Percentiles rank a stretch among this genome's conserved stretches.
Evolutionary conservation across 768 basidiomycete species (phyloP).

Genomic region (Leucosporidium scottii): DNA sequence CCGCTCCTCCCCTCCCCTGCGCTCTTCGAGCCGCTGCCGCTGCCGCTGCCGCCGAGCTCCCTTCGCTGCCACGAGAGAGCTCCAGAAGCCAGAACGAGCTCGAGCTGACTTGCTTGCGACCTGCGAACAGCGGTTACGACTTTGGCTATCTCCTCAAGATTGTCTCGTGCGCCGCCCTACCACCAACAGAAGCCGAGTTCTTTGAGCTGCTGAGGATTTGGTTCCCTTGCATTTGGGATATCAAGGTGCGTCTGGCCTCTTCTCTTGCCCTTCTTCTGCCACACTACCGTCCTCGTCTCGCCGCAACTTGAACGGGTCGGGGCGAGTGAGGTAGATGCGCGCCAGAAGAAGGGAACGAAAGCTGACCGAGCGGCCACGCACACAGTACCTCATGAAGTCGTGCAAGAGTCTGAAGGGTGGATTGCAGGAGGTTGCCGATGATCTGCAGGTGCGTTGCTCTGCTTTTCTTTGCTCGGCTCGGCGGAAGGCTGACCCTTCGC

Average conservation of each 20-base stretch:
- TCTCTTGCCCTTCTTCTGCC: neutral
- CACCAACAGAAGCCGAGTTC: slow-evolving; percentile 80
- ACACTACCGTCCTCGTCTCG: no score
- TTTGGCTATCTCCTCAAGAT: slow-evolving; percentile 98
- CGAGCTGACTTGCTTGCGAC: neutral
- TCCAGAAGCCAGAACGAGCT: neutral
- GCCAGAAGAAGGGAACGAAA: neutral
- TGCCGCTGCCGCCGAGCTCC: no score
- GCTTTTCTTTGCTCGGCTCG: neutral
- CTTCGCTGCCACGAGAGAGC: no score
- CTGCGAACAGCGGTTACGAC: slow-evolving; percentile 73
- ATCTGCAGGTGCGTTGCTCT: slow-evolving; percentile 65
- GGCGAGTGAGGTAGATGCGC: no score
- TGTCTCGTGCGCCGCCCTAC: slow-evolving; percentile 67
- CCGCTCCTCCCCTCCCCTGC: neutral
- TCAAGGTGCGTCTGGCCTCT: slow-evolving; percentile 52
- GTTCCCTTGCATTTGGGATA: slow-evolving; percentile 96
- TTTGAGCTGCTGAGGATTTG: slow-evolving; percentile 78
- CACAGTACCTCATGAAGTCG: slow-evolving; percentile 71
- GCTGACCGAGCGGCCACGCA: no score
- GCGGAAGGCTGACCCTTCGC: no score
- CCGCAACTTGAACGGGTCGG: no score
- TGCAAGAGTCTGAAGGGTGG: slow-evolving; percentile 78
- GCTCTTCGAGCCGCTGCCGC: no score
- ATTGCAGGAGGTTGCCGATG: slow-evolving; percentile 90